Evolutionary conservation across 116 monocot genomes (phyloP), one percentile per base, ranked within the genome.

Genomic region (Zostera marina): DNA sequence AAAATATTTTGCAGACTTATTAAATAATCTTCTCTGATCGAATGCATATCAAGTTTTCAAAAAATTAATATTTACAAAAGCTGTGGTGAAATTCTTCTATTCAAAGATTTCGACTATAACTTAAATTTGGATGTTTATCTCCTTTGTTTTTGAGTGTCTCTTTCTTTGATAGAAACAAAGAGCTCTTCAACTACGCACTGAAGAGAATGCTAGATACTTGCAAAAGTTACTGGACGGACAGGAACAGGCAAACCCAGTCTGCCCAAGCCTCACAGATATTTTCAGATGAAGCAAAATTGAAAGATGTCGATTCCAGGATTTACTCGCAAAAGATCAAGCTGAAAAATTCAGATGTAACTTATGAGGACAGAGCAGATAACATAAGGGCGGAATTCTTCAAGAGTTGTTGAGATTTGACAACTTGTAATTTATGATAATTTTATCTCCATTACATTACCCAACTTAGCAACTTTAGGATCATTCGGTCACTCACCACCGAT

Each of bases 161-260:
- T 32, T 32, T 32, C 32, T 52, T 41, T 42, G 60, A 26, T 45
- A 91, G 92, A 76, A 86, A 55, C 92, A 92, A 70, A 75, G 87
- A 66, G 41, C 72, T 25, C 73, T 92, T 66, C 92, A 92, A 51
- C 39, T 92, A 44, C 80, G 87, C 10, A 85, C 83, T 57, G 92
- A 92, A 64, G 87, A 92, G 57, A 80, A 92, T 63, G 83, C 92
- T 44, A 78, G 72, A 41, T 86, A 83, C 53, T 74, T 92, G 80
- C 86, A 86, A 62, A 92, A 80, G 70, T 86, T 92, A 42, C 59
- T 92, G 22, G 87, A 87, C 61, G 76, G 75, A 52, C 92, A 83
- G 49, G 77, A 86, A 62, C 82, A 72, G 47, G 70, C 73, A 9
- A 79, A 58, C 52, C 38, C 67, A 65, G 19, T 39, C 47, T 7